Conservation (phyloP, 2,329 filamentous ascomycete species). For the Colletotrichum costaricense region DNA sequence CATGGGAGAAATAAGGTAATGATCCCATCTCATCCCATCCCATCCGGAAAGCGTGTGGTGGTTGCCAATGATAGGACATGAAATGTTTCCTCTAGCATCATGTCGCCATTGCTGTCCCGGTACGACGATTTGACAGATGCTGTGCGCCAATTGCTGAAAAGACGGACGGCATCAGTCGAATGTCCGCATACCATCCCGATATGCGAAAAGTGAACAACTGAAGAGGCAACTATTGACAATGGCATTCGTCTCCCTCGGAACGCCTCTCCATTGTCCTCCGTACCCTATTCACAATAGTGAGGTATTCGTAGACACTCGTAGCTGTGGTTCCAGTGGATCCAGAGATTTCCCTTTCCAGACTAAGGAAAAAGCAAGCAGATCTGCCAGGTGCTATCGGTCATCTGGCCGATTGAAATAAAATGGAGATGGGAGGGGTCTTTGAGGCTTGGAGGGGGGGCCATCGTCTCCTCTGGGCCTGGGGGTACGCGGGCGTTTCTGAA, state of each 20-base stretch:
- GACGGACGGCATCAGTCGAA: slow-evolving; percentile 1
- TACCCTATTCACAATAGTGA: no score
- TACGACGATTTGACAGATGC: background rate
- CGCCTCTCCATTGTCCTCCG: background rate
- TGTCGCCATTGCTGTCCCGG: background rate
- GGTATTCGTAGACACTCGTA: background rate
- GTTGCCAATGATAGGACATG: slow-evolving; percentile 20
- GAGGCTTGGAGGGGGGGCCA: slow-evolving; percentile 24
- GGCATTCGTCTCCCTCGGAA: background rate
- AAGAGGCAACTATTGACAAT: slow-evolving; percentile 10
- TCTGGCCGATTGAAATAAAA: slow-evolving; percentile 33
- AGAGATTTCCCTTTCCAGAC: slow-evolving; percentile 15
- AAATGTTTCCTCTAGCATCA: background rate
- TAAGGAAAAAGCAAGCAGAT: slow-evolving; percentile 33
- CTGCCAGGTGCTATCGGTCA: slow-evolving; percentile 27
- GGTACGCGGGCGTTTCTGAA: slow-evolving; percentile 13
- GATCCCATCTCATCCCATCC: slow-evolving; percentile 16
- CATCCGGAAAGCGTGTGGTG: background rate
- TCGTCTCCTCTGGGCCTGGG: slow-evolving; percentile 6
- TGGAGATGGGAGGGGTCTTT: slow-evolving; percentile 28
- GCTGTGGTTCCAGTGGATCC: background rate
- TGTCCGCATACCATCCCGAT: background rate
- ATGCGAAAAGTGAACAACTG: background rate
- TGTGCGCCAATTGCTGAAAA: background rate
- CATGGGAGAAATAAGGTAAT: slow-evolving; percentile 32